These are phyloP conservation scores for Babesia sp. DNA, from an alignment of 169 alveolate genomes.

Conservation along the genomic window DNA sequence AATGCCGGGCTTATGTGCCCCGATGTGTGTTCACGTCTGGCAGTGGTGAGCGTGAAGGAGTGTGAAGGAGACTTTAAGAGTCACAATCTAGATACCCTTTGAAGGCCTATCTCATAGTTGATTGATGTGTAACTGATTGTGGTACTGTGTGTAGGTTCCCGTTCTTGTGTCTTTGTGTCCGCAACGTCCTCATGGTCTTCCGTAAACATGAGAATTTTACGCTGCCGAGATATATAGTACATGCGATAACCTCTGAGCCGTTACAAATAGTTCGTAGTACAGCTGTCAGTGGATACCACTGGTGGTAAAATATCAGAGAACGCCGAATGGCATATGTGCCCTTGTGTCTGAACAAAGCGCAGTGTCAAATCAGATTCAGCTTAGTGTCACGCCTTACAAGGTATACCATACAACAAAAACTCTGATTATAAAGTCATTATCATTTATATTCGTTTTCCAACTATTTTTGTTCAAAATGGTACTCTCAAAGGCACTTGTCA, in stretches of 20 bases:
- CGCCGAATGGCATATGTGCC: constrained; percentile 3
- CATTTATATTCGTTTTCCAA: background rate
- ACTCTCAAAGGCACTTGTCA: constrained; percentile 1
- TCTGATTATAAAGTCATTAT: background rate
- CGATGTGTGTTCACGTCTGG: background rate
- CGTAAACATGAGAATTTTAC: background rate
- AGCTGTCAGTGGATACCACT: background rate
- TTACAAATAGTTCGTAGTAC: background rate
- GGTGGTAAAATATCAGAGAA: background rate
- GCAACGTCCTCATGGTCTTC: background rate
- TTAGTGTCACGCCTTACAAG: background rate
- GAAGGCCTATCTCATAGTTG: background rate
- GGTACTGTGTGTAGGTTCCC: background rate
- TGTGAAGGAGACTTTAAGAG: background rate
- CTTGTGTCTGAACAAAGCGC: constrained; percentile 29
- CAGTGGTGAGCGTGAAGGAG: background rate
- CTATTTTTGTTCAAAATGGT: constrained; percentile 1
- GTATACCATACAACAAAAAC: background rate
- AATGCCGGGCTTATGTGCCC: background rate
- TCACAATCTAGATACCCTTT: too few species aligned
- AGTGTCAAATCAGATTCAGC: constrained; percentile 8
- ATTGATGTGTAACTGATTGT: background rate
- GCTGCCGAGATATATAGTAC: background rate
- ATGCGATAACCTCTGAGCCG: background rate
- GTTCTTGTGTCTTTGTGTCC: background rate